phyloP scores from a whole-genome alignment of 129 eudicot genomes.

The Flaveria trinervia region DNA sequence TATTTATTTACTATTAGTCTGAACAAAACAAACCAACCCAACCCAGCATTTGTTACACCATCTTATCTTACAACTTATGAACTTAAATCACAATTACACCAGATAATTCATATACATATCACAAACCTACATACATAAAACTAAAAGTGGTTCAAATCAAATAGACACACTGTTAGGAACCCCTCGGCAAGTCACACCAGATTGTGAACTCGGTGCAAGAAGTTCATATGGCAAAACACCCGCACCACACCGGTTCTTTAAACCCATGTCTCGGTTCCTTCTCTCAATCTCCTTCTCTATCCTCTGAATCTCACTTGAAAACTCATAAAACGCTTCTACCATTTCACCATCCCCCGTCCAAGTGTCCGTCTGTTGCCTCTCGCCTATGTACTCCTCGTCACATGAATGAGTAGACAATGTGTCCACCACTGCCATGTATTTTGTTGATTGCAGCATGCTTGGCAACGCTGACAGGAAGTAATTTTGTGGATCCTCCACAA shows the following conservation, averaged over 20 bases:
- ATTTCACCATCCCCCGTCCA: conserved; percentile 82
- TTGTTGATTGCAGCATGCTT: conserved; percentile 72
- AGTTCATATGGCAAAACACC: conserved; percentile 93
- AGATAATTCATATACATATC: too few relatives aligned
- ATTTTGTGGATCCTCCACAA: conserved; percentile 68
- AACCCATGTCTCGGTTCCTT: conserved; percentile 50
- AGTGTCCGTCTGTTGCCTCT: conserved; percentile 57
- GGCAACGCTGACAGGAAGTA: conserved; percentile 70
- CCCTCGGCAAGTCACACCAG: conserved; percentile 92
- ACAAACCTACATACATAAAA: not conserved
- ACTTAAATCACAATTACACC: too few relatives aligned
- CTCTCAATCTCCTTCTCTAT: conserved; percentile 79
- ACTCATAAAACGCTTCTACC: conserved; percentile 64
- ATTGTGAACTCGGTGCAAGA: conserved; percentile 78
- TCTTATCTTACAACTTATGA: too few relatives aligned
- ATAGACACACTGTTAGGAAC: conserved; percentile 82
- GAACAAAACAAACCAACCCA: too few relatives aligned
- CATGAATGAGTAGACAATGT: conserved; percentile 89
- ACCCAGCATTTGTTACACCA: too few relatives aligned
- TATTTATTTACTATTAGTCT: too few relatives aligned
- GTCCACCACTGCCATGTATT: conserved; percentile 95
- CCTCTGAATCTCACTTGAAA: conserved; percentile 63
- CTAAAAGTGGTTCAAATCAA: conserved; percentile 31
- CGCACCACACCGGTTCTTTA: conserved; percentile 90
- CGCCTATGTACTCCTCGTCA: conserved; percentile 95